Conservation (phyloP, 768 basidiomycete species). For the Rhodocollybia butyracea region DNA sequence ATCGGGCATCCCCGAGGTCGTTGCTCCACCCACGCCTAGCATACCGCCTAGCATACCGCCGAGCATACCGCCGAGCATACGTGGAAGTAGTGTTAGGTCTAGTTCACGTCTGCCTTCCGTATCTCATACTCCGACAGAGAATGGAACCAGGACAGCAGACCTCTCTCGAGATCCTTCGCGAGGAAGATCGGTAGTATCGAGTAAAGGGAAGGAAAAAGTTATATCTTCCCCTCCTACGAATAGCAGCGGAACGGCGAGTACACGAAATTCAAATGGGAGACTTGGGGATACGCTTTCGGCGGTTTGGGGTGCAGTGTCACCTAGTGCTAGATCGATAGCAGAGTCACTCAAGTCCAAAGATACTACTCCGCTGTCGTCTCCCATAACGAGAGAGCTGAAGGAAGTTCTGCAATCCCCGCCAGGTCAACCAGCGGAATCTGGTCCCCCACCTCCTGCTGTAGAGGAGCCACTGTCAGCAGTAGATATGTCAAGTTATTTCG, state of each 20-base stretch:
- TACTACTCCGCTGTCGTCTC: slow-evolving; percentile 12
- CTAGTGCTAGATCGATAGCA: slow-evolving; percentile 23
- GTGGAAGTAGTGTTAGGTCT: not conserved
- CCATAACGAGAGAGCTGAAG: not conserved
- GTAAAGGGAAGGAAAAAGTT: slow-evolving; percentile 16
- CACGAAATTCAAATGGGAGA: slow-evolving; percentile 30
- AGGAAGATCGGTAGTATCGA: slow-evolving; percentile 22
- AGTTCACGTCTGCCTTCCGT: not conserved
- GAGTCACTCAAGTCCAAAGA: slow-evolving; percentile 16
- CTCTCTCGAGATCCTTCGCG: slow-evolving; percentile 6
- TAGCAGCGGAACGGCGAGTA: slow-evolving; percentile 18
- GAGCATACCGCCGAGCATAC: slow-evolving; percentile 1
- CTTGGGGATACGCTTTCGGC: slow-evolving; percentile 42
- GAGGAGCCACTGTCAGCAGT: not conserved
- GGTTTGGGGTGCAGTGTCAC: slow-evolving; percentile 42
- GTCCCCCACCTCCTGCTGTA: not conserved
- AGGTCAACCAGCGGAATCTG: not conserved
- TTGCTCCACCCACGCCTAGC: not conserved
- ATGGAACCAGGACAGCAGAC: not conserved
- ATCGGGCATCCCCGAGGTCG: slow-evolving; percentile 1
- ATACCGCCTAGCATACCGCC: too few relatives aligned
- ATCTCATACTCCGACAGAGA: slow-evolving; percentile 3
- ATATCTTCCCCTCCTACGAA: slow-evolving; percentile 8
- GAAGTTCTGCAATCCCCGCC: not conserved
- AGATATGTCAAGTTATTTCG: slow-evolving; percentile 1